Evolutionary conservation across 2,329 filamentous ascomycete genomes (phyloP).

Genomic region (Diaporthe sp.): DNA sequence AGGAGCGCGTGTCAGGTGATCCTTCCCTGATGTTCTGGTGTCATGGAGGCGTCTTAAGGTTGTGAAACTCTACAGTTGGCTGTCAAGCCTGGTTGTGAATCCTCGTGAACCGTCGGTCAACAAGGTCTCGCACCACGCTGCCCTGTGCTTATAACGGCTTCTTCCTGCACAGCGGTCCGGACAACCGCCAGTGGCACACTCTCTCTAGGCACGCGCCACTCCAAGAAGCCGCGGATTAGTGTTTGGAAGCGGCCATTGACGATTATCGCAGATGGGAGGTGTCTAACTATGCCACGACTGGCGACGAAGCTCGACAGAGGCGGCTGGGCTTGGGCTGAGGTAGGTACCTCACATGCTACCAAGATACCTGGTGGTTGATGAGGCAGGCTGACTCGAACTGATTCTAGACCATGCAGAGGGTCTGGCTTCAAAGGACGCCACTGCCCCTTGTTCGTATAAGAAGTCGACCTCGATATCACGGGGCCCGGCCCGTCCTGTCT

Average conservation of each 20-base stretch:
- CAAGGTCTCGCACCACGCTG: no score
- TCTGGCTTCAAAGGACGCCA: neutral
- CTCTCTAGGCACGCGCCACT: neutral
- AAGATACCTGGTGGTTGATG: neutral
- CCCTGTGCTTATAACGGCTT: neutral
- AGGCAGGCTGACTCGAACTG: neutral
- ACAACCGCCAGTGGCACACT: neutral
- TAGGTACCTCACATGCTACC: neutral
- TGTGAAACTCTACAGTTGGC: conserved; percentile 10
- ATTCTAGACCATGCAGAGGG: neutral
- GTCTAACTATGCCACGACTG: neutral
- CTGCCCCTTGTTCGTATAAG: neutral
- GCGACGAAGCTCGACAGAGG: neutral
- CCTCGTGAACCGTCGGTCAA: neutral
- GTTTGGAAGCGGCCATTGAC: neutral
- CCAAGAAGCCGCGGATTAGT: neutral
- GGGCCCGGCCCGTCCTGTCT: conserved; percentile 21
- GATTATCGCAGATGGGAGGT: neutral
- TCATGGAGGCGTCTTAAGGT: conserved; percentile 21
- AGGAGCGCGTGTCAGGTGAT: conserved; percentile 13
- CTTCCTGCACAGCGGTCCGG: neutral
- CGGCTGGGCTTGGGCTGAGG: neutral
- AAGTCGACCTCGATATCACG: neutral
- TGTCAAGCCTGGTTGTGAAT: neutral
- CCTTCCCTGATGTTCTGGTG: conserved; percentile 10